Conservation (phyloP, 257 asterid genomes). For the Jaltomata sinuosa region DNA sequence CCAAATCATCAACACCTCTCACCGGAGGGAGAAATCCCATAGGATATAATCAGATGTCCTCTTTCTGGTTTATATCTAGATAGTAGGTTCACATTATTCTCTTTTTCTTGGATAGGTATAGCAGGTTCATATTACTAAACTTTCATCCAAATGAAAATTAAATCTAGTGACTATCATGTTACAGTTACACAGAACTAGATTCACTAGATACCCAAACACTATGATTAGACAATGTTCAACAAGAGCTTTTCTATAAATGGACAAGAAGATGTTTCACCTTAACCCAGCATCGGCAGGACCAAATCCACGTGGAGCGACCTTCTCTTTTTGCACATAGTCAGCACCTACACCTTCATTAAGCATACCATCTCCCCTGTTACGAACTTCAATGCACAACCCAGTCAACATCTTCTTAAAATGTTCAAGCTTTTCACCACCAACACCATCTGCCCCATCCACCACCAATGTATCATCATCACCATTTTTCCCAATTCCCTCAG, state of each 20-base stretch:
- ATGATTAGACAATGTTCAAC: not conserved
- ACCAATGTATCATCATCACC: constrained; percentile 38
- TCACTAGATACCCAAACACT: not conserved
- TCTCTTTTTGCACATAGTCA: constrained; percentile 95
- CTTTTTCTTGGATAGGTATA: not conserved
- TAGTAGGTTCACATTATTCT: not conserved
- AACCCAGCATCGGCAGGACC: constrained; percentile 52
- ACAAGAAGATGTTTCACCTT: constrained; percentile 42
- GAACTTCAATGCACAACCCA: constrained; percentile 52
- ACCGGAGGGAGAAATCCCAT: not conserved
- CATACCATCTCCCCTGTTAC: constrained; percentile 71
- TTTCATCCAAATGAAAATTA: not conserved
- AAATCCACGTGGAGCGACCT: constrained; percentile 70
- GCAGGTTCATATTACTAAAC: not conserved
- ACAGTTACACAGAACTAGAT: not conserved
- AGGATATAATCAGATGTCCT: not conserved
- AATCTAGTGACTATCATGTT: not conserved
- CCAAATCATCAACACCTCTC: not conserved
- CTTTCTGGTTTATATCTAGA: not conserved
- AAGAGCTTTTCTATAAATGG: not conserved
- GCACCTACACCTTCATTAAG: constrained; percentile 96
- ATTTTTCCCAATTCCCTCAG: constrained; percentile 27
- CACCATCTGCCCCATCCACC: constrained; percentile 93
- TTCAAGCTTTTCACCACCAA: constrained; percentile 82
- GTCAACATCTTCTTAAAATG: constrained; percentile 38